Evolutionary conservation across 1,139 yeast genomes (phyloP), one percentile per base, ranked within the genome.

Genomic region (Ashbya aceris): DNA sequence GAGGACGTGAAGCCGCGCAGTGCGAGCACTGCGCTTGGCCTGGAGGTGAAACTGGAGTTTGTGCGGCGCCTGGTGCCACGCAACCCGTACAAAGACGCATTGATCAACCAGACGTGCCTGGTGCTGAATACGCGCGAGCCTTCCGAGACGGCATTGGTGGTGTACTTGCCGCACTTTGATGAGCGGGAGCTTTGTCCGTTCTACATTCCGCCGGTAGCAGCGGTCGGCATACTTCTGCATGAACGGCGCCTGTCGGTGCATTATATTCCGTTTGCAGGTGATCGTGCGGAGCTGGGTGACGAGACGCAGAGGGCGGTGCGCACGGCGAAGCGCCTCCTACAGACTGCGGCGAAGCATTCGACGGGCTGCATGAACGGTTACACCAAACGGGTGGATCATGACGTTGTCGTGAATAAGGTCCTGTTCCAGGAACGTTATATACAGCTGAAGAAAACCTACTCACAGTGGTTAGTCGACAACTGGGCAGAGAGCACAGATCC

Each of bases 401-500:
- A 91, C 60, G 66, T 77, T 49, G 84, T 91, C 8, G 94, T 91
- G 0, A 79, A 85, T 35, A 83, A 85, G 54, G 83, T 82, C 26
- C 71, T 76, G 8, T 89, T 89, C 55, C 97, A 91, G 60, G 83
- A 86, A 56, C 67, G 84, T 45, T 91, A 91, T 58, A 80, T 85
- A 36, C 69, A 76, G 27, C 69, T 91, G 53, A 91, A 91, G 64
- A 84, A 82, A 58, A 83, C 80, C 58, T 84, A 89, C 58, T 85
- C 95, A 0, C 76, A 80, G 33, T 64, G 68, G 14, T 65, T 89
- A 42, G 89, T 87, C n/a, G 83, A 79, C 33, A 74, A 73, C 52
- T 91, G 98, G 98, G 77, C 73, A 14, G 98, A 91, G 62, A 79
- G 81, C 36, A 91, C 98, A 1, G 96, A 91, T 61, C 97, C 97